Base-by-base conservation (phyloP, 2,329 filamentous ascomycete species). In the Hymenoscyphus fructigenus region DNA sequence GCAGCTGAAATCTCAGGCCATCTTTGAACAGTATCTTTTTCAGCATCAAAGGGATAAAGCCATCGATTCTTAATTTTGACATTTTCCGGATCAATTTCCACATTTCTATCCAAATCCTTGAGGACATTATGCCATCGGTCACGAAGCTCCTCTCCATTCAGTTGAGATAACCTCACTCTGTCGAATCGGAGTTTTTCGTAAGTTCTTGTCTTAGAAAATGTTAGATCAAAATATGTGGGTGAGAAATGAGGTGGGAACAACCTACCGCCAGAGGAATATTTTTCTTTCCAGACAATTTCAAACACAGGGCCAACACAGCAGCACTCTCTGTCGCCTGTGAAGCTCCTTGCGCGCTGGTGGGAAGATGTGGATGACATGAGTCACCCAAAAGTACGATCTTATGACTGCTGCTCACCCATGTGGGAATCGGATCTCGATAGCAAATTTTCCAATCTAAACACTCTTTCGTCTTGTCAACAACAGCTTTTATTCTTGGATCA, bases 391-490 rank as follows among this genome's bases (percentile, higher is more conserved):
- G 74, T 1, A 79, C 81, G 61, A 84, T 83, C 53, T 79, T 77
- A 44, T 82, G 80, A 62, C 80, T 80, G n/a, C 75, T 74, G 0
- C 80, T 82, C 0, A 84, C 78, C 84, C 83, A 85, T 0, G 78
- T 81, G 0, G 82, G 79, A 10, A 83, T 75, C 0, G 83, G 83
- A 68, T 84, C 81, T 50, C 83, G 78, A 66, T 83, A 84, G 56
- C 82, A 82, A 28, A 85, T 80, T 68, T 84, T 84, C 82, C 82
- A 85, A 69, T 84, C 82, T 1, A 85, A 77, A 26, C 81, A 80
- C 2, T 75, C 72, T 28, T 78, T 75, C 9, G 79, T 83, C 65
- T 78, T 78, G 34, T 77, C 73, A n/a, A 84, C 78, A 2, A 82
- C 80, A 1, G 79, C 79, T 23, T 76, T 76, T 56, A 83, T 81